Conservation (phyloP, 2,329 filamentous ascomycete species). For the Akanthomyces muscarius region DNA sequence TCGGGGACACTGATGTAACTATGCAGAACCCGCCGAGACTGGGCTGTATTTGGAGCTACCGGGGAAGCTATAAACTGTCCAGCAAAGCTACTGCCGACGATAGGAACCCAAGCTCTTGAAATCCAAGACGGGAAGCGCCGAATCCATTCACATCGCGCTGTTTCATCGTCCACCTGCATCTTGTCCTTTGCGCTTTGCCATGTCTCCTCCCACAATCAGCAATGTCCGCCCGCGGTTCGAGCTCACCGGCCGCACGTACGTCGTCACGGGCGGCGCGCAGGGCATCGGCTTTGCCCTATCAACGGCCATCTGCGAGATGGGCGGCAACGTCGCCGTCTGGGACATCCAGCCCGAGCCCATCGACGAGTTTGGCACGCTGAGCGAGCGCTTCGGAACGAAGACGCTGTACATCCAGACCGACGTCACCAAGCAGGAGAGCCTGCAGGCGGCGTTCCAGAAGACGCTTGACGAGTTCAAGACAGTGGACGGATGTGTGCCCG, state of each 20-base stretch:
- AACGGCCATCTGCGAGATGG: constrained; percentile 37
- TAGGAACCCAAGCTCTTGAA: too few relatives aligned
- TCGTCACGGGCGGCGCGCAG: constrained; percentile 37
- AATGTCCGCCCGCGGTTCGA: constrained; percentile 31
- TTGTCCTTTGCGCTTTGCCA: background rate
- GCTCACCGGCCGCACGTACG: constrained; percentile 32
- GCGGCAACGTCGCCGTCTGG: constrained; percentile 36
- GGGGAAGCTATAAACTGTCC: too few relatives aligned
- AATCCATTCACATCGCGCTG: too few relatives aligned
- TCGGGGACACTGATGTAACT: background rate
- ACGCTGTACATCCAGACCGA: constrained; percentile 31
- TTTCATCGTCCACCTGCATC: too few relatives aligned
- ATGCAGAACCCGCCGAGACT: too few relatives aligned
- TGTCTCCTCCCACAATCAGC: constrained; percentile 21
- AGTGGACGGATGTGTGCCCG: constrained; percentile 31
- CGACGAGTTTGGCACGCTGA: constrained; percentile 26
- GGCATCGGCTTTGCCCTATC: constrained; percentile 38
- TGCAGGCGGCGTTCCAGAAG: constrained; percentile 25
- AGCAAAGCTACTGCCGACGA: too few relatives aligned
- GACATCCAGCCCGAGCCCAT: constrained; percentile 32
- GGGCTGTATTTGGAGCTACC: too few relatives aligned
- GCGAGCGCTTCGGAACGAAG: constrained; percentile 23
- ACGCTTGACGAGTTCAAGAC: constrained; percentile 25
- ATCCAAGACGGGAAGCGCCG: too few relatives aligned
- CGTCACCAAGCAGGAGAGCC: constrained; percentile 29